phyloP scores from a whole-genome alignment of 2,329 filamentous ascomycete genomes.

The Orbilia oligospora region DNA sequence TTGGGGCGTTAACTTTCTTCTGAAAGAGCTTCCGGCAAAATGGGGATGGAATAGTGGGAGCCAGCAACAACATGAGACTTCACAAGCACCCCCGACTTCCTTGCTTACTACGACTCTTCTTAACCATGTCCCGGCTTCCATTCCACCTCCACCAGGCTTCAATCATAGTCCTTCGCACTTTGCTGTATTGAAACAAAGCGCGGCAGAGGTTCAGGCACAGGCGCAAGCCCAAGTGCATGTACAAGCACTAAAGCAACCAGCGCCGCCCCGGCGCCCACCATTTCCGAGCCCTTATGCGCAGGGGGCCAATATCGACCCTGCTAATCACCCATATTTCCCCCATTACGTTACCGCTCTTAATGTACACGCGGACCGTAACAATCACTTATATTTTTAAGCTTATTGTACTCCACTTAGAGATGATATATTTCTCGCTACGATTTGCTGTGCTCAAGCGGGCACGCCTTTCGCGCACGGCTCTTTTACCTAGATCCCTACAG shows the following conservation, averaged over 20 bases:
- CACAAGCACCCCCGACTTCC: constrained; percentile 66
- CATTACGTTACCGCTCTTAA: constrained; percentile 55
- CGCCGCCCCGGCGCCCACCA: constrained; percentile 47
- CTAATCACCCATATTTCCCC: constrained; percentile 54
- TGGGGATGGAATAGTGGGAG: constrained; percentile 80
- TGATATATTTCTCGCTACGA: constrained; percentile 13
- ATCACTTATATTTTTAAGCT: constrained; percentile 40
- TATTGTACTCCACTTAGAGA: not conserved
- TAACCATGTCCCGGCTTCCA: constrained; percentile 63
- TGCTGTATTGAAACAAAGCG: constrained; percentile 58
- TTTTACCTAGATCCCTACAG: constrained; percentile 23
- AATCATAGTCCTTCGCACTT: constrained; percentile 61
- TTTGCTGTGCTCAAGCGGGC: not conserved
- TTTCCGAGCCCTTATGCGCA: constrained; percentile 57
- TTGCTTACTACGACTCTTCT: constrained; percentile 62
- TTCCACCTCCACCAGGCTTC: constrained; percentile 66
- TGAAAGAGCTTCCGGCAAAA: constrained; percentile 78
- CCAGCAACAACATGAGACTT: constrained; percentile 27
- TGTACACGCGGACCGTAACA: constrained; percentile 53
- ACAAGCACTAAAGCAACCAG: constrained; percentile 41
- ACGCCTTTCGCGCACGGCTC: constrained; percentile 1
- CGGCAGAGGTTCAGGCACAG: constrained; percentile 31
- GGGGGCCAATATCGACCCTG: constrained; percentile 55
- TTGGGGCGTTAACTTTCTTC: constrained; percentile 81
- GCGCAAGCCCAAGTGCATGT: constrained; percentile 17